A percentile compares a stretch with the other conserved stretches of the same genome.
phyloP scores from a whole-genome alignment of 2,329 filamentous ascomycete species.

The Curvularia sp. region DNA sequence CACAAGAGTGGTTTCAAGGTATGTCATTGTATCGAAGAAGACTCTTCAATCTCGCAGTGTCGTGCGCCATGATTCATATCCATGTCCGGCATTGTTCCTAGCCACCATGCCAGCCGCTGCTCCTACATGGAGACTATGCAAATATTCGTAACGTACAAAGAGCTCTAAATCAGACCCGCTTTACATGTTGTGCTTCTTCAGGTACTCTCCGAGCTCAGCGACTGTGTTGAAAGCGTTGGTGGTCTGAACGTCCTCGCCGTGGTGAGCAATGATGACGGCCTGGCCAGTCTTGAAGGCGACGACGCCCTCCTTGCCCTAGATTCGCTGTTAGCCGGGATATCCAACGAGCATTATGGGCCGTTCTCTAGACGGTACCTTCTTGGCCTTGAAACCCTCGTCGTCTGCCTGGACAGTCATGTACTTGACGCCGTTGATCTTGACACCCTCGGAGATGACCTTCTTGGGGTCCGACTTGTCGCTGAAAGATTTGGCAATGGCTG shows the following conservation, averaged over 20 bases:
- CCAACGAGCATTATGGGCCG: not conserved
- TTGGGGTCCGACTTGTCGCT: conserved; percentile 66
- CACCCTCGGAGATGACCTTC: conserved; percentile 73
- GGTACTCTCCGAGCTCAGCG: conserved; percentile 85
- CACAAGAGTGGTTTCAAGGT: conserved; percentile 12
- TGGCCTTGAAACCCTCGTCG: conserved; percentile 80
- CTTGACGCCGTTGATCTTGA: conserved; percentile 78
- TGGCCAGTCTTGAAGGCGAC: conserved; percentile 85
- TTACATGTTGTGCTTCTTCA: conserved; percentile 79
- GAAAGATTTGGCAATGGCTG: conserved; percentile 59
- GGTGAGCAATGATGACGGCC: conserved; percentile 87
- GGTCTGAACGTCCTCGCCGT: conserved; percentile 75
- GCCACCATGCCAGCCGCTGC: conserved; percentile 15
- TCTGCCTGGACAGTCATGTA: conserved; percentile 80
- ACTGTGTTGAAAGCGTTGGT: conserved; percentile 80
- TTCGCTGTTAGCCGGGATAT: conserved; percentile 17
- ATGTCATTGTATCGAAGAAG: conserved; percentile 22
- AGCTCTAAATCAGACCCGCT: conserved; percentile 20
- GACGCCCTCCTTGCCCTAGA: conserved; percentile 78
- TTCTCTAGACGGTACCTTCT: conserved; percentile 68
- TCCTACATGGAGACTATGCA: conserved; percentile 41
- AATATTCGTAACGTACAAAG: conserved; percentile 48
- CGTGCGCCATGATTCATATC: conserved; percentile 18
- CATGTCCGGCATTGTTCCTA: conserved; percentile 14
- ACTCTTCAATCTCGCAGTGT: conserved; percentile 21